These are phyloP conservation scores for Xylaria sp. DNA, from an alignment of 2,329 filamentous ascomycete species.

Conservation along the genomic window DNA sequence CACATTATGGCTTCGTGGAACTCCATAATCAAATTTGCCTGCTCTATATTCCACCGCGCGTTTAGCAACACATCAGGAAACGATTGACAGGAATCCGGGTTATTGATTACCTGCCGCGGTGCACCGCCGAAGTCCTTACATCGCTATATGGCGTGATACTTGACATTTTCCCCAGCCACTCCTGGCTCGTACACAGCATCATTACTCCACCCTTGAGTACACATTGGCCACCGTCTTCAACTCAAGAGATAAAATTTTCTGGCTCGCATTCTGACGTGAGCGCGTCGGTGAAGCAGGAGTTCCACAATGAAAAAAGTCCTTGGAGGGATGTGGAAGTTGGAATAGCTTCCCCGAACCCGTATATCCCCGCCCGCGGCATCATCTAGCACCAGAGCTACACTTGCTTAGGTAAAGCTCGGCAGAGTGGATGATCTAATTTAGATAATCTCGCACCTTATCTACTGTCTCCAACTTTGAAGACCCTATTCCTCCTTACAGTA, in stretches of 20 bases:
- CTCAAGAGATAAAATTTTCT: not conserved
- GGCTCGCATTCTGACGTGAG: conserved; percentile 26
- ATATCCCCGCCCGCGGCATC: conserved; percentile 7
- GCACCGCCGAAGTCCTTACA: not conserved
- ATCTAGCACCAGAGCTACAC: conserved; percentile 1
- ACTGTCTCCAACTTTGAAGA: not conserved
- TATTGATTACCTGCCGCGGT: conserved; percentile 2
- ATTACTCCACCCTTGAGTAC: conserved; percentile 8
- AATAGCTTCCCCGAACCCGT: conserved; percentile 20
- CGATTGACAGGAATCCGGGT: not conserved
- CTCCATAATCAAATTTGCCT: not conserved
- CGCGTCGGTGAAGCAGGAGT: conserved; percentile 21
- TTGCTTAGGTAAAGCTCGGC: conserved; percentile 5
- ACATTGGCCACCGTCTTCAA: conserved; percentile 1
- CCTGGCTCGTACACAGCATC: not conserved
- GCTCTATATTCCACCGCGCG: not conserved
- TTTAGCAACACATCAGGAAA: not conserved
- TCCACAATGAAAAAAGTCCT: conserved; percentile 13
- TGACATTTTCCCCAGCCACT: not conserved
- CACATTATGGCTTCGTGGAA: conserved; percentile 4
- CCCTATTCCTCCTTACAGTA: not conserved
- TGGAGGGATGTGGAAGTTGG: conserved; percentile 13
- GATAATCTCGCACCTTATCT: not conserved
- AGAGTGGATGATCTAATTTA: conserved; percentile 3
- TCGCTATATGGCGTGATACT: not conserved